Percentiles rank a stretch among this genome's conserved stretches.
Evolutionary conservation across 495 filamentous ascomycete genomes (phyloP).

Genomic region (Talaromyces nanjingensis): DNA sequence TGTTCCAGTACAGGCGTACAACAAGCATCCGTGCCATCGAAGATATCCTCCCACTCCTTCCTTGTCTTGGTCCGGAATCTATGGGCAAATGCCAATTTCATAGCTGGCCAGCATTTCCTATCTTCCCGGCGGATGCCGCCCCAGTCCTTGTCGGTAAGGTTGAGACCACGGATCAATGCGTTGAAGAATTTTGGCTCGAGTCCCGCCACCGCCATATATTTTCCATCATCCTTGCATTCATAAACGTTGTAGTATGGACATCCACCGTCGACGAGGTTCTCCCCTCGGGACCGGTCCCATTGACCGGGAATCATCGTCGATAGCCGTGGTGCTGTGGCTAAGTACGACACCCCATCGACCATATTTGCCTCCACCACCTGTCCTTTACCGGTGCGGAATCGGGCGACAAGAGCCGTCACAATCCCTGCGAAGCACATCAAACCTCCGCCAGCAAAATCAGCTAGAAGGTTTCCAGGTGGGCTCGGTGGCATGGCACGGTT

Average conservation of each 20-base stretch:
- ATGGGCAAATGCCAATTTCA: too few species aligned
- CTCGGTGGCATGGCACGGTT: too few species aligned
- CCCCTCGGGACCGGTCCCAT: conserved; percentile 24
- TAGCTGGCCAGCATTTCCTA: too few species aligned
- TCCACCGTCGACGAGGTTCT: conserved; percentile 67
- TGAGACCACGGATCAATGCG: conserved; percentile 28
- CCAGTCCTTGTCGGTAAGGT: too few species aligned
- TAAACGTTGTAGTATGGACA: conserved; percentile 73
- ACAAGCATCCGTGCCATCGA: too few species aligned
- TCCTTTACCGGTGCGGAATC: conserved; percentile 45
- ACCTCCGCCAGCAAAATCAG: too few species aligned
- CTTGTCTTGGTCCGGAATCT: too few species aligned
- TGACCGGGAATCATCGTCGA: conserved; percentile 38
- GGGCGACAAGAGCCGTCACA: conserved; percentile 13
- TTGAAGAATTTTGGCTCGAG: conserved; percentile 60
- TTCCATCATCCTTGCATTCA: conserved; percentile 60
- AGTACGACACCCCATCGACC: conserved; percentile 68
- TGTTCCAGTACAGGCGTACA: too few species aligned
- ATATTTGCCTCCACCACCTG: conserved; percentile 83
- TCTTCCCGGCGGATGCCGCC: too few species aligned
- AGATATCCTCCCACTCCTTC: too few species aligned
- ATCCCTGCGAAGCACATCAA: too few species aligned
- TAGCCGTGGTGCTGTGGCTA: conserved; percentile 61
- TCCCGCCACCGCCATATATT: conserved; percentile 71
- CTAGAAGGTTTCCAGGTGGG: too few species aligned